Base-by-base conservation (phyloP, 768 basidiomycete genomes). In the Rhizopogon vinicolor region DNA sequence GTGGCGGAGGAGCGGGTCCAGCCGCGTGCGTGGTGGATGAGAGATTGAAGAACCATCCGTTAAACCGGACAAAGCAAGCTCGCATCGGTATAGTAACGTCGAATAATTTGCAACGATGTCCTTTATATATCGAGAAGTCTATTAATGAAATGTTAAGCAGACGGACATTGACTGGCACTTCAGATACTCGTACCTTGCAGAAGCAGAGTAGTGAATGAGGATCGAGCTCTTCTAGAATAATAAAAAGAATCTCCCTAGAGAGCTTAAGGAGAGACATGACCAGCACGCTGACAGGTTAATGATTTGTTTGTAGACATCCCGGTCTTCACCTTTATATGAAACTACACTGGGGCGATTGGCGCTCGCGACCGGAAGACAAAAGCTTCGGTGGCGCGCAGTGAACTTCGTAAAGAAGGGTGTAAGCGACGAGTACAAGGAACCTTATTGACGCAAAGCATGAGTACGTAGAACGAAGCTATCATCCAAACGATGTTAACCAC, bases 211-310 rank as follows among this genome's bases (percentile, higher is more conserved):
- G 65, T 52, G 68, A 70, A 57, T 61, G 39, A 28, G 68, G 68
- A 52, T 70, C 68, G 22, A 70, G 70, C 43, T 72, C 68, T 43
- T 72, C 70, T 51, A 70, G 56, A 52, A 70, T 67, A 37, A 63
- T 60, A 35, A 70, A 53, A 54, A 68, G 55, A 42, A 70, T 59
- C 31, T 70, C 68, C 53, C 58, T 44, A 37, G 68, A 60, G 57
- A 70, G 70, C n/a, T 49, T 60, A 58, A 70, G 68, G 63, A 70
- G 55, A 48, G 70, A 62, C 68, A 70, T 70, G 70, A 62, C 70
- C 62, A 65, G 70, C 70, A 70, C 70, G 65, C 64, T 63, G 61
- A 62, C 54, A 58, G 60, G 60, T 45, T 59, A 49, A 59, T 56
- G 55, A 63, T 54, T 61, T 54, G 33, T 51, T 41, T 50, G 52